A percentile compares a stretch with the other conserved stretches of the same genome.
These are phyloP conservation scores for Fallopia convolvulus DNA, from an alignment of 148 eudicot genomes.

Conservation along the genomic window DNA sequence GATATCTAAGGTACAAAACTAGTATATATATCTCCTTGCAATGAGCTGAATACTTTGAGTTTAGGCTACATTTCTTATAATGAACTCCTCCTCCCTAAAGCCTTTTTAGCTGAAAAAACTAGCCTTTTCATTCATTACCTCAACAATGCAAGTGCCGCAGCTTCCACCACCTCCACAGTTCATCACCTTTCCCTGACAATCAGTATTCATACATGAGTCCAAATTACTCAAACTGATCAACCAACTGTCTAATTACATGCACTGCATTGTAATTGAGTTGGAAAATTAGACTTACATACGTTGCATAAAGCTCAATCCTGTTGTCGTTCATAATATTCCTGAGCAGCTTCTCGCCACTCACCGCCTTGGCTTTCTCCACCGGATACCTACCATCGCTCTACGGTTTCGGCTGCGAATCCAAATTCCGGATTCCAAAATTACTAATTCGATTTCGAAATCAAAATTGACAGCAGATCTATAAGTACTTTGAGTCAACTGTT, in stretches of 20 bases:
- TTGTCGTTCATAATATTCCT: slow-evolving; percentile 82
- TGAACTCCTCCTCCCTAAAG: too few species aligned
- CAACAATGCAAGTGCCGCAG: slow-evolving; percentile 94
- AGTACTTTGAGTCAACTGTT: background rate
- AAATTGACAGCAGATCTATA: background rate
- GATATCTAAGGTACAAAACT: background rate
- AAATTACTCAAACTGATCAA: background rate
- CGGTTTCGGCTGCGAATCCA: slow-evolving; percentile 45
- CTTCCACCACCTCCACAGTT: slow-evolving; percentile 96
- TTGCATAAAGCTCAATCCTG: slow-evolving; percentile 88
- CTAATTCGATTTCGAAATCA: background rate
- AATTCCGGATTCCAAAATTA: background rate
- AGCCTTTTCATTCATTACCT: slow-evolving; percentile 28
- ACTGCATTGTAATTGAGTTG: background rate
- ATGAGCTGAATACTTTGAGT: background rate
- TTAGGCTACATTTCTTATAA: background rate
- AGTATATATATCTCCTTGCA: background rate
- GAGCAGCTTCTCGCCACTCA: slow-evolving; percentile 85
- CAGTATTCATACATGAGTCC: background rate
- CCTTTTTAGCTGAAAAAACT: background rate
- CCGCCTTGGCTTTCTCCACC: slow-evolving; percentile 46
- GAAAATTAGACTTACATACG: slow-evolving; percentile 56
- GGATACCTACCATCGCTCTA: slow-evolving; percentile 56
- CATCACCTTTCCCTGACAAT: slow-evolving; percentile 75
- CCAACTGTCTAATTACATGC: background rate